A percentile compares a stretch with the other conserved stretches of the same genome.
phyloP scores from a whole-genome alignment of 345 rosid genomes.

The Salix suchowensis region DNA sequence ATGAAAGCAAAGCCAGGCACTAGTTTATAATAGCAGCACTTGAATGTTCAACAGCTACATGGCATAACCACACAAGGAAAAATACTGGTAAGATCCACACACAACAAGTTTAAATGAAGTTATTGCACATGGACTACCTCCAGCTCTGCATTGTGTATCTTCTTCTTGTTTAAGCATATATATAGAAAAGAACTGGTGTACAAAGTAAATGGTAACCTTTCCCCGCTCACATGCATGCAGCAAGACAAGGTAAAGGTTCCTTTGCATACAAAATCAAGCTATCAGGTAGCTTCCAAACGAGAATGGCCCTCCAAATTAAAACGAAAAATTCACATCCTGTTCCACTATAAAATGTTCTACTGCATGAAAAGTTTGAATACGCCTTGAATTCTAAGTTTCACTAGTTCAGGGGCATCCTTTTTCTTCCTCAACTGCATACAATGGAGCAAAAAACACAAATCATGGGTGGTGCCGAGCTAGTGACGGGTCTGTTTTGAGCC shows the following conservation, averaged over 20 bases:
- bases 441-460: neutral
- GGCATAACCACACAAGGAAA: constrained; percentile 19
- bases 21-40: constrained; percentile 29
- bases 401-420: neutral
- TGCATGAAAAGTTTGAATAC: neutral
- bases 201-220: neutral
- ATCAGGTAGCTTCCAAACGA: neutral
- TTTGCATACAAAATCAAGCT: neutral
- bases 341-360: neutral
- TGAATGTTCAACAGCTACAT: constrained; percentile 22
- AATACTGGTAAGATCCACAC: constrained; percentile 6
- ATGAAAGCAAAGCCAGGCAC: constrained; percentile 25
- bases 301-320: neutral
- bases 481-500: neutral
- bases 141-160: neutral
- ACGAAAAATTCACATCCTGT: neutral
- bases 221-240: neutral
- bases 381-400: neutral
- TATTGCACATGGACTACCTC: neutral
- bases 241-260: neutral
- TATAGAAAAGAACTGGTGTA: neutral
- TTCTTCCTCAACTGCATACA: neutral
- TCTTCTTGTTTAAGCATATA: neutral
- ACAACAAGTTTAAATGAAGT: neutral
- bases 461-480: neutral